A percentile compares a stretch with the other conserved stretches of the same genome.
These are phyloP conservation scores for Ailanthus altissimus DNA, from an alignment of 345 rosid genomes.

Conservation along the genomic window DNA sequence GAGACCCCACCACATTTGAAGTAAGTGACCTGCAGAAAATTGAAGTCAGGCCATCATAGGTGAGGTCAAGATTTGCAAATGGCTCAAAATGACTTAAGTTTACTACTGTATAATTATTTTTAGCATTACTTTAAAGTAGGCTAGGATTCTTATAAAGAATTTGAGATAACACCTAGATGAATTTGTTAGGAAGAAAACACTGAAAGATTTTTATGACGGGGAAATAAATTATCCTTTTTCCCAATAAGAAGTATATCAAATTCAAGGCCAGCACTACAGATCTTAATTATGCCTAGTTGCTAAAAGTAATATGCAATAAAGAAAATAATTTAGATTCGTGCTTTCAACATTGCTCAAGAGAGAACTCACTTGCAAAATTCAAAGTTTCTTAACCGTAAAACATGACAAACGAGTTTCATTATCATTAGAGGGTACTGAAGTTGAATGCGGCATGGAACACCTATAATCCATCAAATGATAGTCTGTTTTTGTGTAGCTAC, in stretches of 20 bases:
- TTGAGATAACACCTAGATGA: not conserved
- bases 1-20: conserved; percentile 95
- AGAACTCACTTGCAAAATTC: not conserved
- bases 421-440: not conserved
- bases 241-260: not conserved
- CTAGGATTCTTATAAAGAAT: not conserved
- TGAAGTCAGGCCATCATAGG: not conserved
- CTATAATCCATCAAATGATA: not conserved
- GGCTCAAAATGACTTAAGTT: not conserved
- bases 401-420: not conserved
- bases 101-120: not conserved
- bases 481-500: not conserved
- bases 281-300: not conserved
- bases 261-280: not conserved
- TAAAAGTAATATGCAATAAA: not conserved
- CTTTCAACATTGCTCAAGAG: not conserved
- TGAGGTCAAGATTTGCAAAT: not conserved
- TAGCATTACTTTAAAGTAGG: not conserved
- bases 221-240: not conserved
- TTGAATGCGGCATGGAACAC: not conserved
- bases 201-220: not conserved
- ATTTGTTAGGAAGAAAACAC: not conserved
- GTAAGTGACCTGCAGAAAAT: conserved; percentile 57
- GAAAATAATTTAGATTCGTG: not conserved
- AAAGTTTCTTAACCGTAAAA: not conserved